These are phyloP conservation scores for Brasilioporus rufonigricans DNA, from an alignment of 768 basidiomycete genomes.

Conservation along the genomic window DNA sequence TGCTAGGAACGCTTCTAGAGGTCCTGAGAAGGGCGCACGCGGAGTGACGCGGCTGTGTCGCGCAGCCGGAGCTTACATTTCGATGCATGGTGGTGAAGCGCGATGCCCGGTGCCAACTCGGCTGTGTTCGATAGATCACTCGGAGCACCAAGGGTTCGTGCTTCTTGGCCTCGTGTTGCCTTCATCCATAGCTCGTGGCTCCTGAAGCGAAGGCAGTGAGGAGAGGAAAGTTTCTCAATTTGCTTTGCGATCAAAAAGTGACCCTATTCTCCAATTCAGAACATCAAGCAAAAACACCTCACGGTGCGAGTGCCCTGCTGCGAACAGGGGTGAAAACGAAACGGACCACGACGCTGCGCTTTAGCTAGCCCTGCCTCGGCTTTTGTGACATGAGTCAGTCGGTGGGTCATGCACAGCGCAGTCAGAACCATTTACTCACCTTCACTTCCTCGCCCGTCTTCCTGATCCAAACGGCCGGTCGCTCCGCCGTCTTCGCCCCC, in stretches of 20 bases:
- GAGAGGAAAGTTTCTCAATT: background rate
- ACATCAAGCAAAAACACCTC: background rate
- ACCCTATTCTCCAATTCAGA: background rate
- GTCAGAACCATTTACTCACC: slow-evolving; percentile 38
- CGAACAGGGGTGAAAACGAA: background rate
- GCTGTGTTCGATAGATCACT: background rate
- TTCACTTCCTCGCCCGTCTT: slow-evolving; percentile 77
- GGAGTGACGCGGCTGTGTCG: no score
- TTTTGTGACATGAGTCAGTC: background rate
- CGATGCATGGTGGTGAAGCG: background rate
- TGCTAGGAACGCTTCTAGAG: no score
- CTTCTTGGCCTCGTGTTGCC: background rate
- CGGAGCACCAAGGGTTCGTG: background rate
- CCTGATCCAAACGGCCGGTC: slow-evolving; percentile 60
- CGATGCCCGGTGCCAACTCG: no score
- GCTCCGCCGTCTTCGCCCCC: slow-evolving; percentile 61
- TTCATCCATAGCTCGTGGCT: background rate
- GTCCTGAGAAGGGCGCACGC: no score
- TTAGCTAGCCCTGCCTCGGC: slow-evolving; percentile 25
- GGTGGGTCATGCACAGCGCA: background rate
- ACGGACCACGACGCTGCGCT: background rate
- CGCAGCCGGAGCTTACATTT: no score
- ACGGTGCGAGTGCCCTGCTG: background rate
- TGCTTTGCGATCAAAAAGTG: background rate
- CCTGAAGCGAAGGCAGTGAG: background rate